A percentile compares a stretch with the other conserved stretches of the same genome.
Conservation (phyloP, 345 rosid genomes). For the Gossypium longicalyx region DNA sequence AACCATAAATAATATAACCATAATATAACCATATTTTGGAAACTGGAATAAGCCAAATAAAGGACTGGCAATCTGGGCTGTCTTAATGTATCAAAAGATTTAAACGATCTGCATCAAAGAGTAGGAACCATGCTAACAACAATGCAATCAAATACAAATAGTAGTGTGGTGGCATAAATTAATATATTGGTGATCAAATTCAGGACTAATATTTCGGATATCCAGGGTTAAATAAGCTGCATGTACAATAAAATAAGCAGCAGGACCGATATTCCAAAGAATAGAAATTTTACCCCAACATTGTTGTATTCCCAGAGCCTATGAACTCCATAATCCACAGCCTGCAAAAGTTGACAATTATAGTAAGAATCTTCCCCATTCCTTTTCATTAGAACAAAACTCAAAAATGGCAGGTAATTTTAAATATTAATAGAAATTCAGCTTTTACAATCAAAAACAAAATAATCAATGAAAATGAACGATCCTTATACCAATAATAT, state of each 20-base stretch:
- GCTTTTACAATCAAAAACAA: not conserved
- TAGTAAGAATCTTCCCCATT: constrained; percentile 6
- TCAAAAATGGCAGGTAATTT: not conserved
- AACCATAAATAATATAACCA: not conserved
- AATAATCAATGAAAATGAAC: not conserved
- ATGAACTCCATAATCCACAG: constrained; percentile 91
- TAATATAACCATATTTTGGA: not conserved
- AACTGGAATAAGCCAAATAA: not conserved
- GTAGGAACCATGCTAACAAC: not conserved
- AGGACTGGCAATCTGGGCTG: not conserved
- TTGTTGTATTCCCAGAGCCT: constrained; percentile 90
- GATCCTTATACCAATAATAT: not conserved
- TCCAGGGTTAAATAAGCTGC: not conserved
- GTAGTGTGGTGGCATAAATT: not conserved
- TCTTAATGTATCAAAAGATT: not conserved
- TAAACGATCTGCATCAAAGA: not conserved
- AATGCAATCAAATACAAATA: constrained; percentile 3
- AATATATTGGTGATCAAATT: not conserved
- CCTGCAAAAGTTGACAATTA: constrained; percentile 43
- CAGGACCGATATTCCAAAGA: not conserved
- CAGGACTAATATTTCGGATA: not conserved
- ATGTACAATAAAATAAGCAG: not conserved
- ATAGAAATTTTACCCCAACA: constrained; percentile 59
- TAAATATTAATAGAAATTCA: not conserved
- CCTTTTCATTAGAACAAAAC: not conserved